Base-by-base conservation (phyloP, 805 yeast species). In the Candida cerambycidarum region DNA sequence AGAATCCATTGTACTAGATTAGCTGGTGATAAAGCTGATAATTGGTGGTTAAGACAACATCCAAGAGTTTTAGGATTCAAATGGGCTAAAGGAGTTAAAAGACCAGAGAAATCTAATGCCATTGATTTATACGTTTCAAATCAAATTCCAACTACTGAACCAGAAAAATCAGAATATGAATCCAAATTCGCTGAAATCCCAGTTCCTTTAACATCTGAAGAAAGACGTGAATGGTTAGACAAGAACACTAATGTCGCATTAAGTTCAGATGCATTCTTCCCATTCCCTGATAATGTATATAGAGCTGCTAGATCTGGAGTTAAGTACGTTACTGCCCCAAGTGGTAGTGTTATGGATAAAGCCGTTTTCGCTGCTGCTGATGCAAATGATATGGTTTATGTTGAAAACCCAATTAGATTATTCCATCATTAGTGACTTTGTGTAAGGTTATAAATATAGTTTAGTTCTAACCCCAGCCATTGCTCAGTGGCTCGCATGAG, bases 41-140 rank as follows among this genome's bases (percentile, higher is more conserved):
- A 90, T 80, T 93, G 98, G 98, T 93, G 99, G 99, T 79, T 93
- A 62, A 85, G 99, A 77, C 98, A 93, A 70, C 99, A 93, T 71
- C 98, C 98, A 55, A 81, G 75, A 63, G 98, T 93, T 7, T 73
- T 93, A 46, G 93, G 73, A 17, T 85, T 93, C 80, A 80, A 92
- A 73, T 93, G 98, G 98, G 95, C 96, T 51, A 89, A 89, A 75
- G 98, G 98, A 61, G 85, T 85, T 55, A 93, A 93, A 80, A 88
- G 97, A 75, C 97, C 98, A 51, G 99, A 93, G 65, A 93, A 93
- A 80, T 85, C 96, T 39, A 93, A 93, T 63, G 99, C 97, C 43
- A 93, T 93, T 67, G 99, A 93, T 67, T 76, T 93, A 65, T 93
- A 63, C 62, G 98, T 93, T 35, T 82, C 96, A 16, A 80, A 82